phyloP scores from a whole-genome alignment of 345 rosid species.

The Jatropha curcas region DNA sequence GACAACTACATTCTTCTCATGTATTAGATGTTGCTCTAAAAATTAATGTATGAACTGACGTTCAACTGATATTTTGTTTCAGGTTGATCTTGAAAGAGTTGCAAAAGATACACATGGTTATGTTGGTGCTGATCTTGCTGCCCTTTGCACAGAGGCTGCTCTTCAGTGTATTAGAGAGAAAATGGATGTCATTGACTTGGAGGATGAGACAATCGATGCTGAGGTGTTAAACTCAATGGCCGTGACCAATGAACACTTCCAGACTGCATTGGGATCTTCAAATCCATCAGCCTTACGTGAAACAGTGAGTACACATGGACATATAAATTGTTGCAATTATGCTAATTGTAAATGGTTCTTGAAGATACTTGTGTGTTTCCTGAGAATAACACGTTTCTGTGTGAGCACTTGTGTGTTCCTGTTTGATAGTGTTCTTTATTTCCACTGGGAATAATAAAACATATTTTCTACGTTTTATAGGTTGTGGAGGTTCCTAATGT shows the following conservation, averaged over 20 bases:
- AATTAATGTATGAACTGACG: not conserved
- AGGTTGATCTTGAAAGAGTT: constrained; percentile 18
- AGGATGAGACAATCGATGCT: constrained; percentile 19
- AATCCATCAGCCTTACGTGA: constrained; percentile 19
- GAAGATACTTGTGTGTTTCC: too few species aligned
- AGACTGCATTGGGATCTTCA: constrained; percentile 9
- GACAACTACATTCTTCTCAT: not conserved
- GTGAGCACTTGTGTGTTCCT: too few species aligned
- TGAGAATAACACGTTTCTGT: too few species aligned
- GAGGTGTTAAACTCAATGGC: constrained; percentile 18
- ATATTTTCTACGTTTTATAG: constrained; percentile 13
- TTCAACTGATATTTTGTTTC: not conserved
- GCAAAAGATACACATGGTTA: constrained; percentile 22
- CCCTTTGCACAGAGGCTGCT: constrained; percentile 22
- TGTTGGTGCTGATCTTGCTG: constrained; percentile 25
- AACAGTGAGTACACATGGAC: constrained; percentile 6
- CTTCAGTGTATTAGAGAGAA: constrained; percentile 20
- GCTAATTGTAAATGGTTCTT: not conserved
- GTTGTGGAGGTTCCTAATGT: constrained; percentile 43
- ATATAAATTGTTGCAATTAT: not conserved
- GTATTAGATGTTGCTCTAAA: not conserved
- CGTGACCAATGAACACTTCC: constrained; percentile 18
- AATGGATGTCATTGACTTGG: constrained; percentile 20
- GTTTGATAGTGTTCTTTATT: not conserved
- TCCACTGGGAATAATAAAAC: not conserved